phyloP scores from a whole-genome alignment of 495 filamentous ascomycete genomes.

The Penicillium soppii region DNA sequence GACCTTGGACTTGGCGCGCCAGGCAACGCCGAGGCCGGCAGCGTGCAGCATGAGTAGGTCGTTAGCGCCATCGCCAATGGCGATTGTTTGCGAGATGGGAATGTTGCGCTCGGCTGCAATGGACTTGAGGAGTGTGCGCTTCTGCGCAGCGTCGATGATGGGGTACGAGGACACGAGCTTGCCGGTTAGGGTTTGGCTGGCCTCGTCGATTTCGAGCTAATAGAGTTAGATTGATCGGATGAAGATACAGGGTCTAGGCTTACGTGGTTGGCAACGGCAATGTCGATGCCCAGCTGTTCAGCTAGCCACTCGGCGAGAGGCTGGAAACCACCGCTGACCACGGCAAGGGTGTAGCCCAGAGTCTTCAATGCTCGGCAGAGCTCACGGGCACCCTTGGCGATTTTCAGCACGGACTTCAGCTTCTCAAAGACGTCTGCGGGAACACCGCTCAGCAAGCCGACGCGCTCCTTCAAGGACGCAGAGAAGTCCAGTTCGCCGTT shows the following conservation, averaged over 20 bases:
- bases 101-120: constrained; percentile 75
- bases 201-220: constrained; percentile 65
- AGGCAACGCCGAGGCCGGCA: constrained; percentile 88
- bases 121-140: constrained; percentile 70
- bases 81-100: constrained; percentile 71
- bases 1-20: constrained; percentile 89
- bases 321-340: constrained; percentile 88
- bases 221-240: constrained; percentile 3
- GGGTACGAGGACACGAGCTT: constrained; percentile 63
- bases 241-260: constrained; percentile 7
- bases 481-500: constrained; percentile 95
- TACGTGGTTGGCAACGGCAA: constrained; percentile 82
- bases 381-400: constrained; percentile 77
- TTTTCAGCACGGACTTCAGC: constrained; percentile 66
- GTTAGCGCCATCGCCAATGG: constrained; percentile 93
- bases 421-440: constrained; percentile 77
- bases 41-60: constrained; percentile 89
- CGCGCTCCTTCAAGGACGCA: constrained; percentile 72
- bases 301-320: constrained; percentile 87
- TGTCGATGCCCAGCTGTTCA: constrained; percentile 74
- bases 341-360: constrained; percentile 80
- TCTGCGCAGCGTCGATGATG: constrained; percentile 81
- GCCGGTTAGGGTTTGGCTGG: constrained; percentile 71
- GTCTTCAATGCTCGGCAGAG: constrained; percentile 69
- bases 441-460: constrained; percentile 76